phyloP scores from a whole-genome alignment of 345 rosid species.

The Moricandia moricandioides region DNA sequence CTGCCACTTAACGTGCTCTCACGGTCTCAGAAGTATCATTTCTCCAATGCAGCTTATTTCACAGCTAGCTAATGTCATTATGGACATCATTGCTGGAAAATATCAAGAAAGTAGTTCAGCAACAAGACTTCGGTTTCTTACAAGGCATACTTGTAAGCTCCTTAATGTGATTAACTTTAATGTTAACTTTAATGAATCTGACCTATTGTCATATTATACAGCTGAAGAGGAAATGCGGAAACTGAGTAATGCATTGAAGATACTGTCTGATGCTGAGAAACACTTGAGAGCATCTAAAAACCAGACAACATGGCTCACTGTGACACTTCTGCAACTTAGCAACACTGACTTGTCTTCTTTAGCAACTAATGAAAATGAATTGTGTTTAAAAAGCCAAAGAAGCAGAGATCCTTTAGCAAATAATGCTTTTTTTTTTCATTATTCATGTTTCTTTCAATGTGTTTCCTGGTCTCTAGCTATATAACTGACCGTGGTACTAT shows the following conservation, averaged over 20 bases:
- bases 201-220: conserved; percentile 23
- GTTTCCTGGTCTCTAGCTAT: conserved; percentile 10
- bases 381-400: conserved; percentile 43
- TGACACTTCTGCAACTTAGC: conserved; percentile 84
- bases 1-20: conserved; percentile 74
- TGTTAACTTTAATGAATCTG: background rate
- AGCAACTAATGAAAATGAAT: conserved; percentile 45
- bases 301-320: conserved; percentile 97
- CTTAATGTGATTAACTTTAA: background rate
- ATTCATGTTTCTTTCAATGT: background rate
- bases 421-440: background rate
- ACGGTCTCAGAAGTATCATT: conserved; percentile 77
- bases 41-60: conserved; percentile 70
- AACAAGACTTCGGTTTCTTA: conserved; percentile 51
- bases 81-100: conserved; percentile 84
- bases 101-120: conserved; percentile 59
- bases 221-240: conserved; percentile 81
- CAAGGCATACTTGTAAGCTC: conserved; percentile 62
- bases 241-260: conserved; percentile 71
- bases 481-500: conserved; percentile 15
- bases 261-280: conserved; percentile 91
- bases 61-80: conserved; percentile 86
- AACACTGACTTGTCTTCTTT: conserved; percentile 50
- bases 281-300: conserved; percentile 84
- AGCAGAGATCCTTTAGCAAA: conserved; percentile 43